Base-by-base conservation (phyloP, 768 basidiomycete species). In the Royoungia palumana region DNA sequence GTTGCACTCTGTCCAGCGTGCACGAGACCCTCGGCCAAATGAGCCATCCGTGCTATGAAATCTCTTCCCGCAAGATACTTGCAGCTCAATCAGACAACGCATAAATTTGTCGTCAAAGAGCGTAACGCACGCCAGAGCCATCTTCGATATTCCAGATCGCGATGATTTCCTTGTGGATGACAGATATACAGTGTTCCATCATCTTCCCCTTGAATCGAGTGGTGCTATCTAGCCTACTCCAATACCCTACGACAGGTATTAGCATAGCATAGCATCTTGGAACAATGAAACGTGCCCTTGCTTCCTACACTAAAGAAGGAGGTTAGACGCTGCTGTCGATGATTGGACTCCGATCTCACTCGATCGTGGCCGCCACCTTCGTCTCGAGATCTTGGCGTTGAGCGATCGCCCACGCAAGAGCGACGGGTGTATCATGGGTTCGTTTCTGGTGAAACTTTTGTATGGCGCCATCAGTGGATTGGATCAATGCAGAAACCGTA, bases 41-140 rank as follows among this genome's bases (percentile, higher is more conserved):
- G 41, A 9, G 50, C 41, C 10, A 51, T 41, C n/a, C 50, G 47
- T 2, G 50, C 50, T 43, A 32, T 51, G 16, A 51, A 48, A 35
- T 51, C 46, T 2, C 48, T 36, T 20, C 21, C 14, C 13, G 17
- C 40, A 17, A 51, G 50, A 24, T 51, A 51, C 50, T 51, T 22
- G 6, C 11, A 14, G 14, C 10, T 11, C 4, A 12, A 27, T 39
- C 37, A 46, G 28, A 32, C 22, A 22, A 24, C 16, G 2, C 12
- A 20, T 30, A 11, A 21, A 9, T 2, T 14, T 6, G n/a, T 22
- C 13, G 3, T 32, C 13, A 4, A 14, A 32, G 30, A 5, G 14
- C 11, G 35, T n/a, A 17, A 48, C 50, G 27, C 36, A 51, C 50
- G 17, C 24, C 41, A 19, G 30, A 48, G 13, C 17, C 11, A 34